Evolutionary conservation across 805 yeast genomes (phyloP), one percentile per base, ranked within the genome.

Genomic region (Teunomyces atbi): DNA sequence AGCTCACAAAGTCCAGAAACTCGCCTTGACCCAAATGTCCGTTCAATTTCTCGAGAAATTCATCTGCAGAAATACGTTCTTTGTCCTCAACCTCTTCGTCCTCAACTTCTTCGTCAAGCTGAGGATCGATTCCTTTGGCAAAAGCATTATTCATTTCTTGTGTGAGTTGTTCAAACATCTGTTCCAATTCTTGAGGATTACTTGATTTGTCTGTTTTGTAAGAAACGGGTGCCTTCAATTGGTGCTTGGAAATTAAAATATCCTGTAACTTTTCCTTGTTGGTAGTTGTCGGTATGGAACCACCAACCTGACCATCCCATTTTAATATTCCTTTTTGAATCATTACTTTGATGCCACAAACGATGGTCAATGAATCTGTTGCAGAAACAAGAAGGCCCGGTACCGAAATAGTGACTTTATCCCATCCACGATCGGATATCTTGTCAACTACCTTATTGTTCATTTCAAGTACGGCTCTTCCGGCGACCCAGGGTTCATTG

Each of bases 1-100:
- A 52, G 30, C 44, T 48, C 7, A 33, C 41, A 39, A 52, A 52
- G 37, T 52, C 55, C 18, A 26, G 35, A 16, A 47, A 40, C 15
- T 52, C 44, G 18, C 39, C 21, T 18, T 37, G 23, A 11, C 35
- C 46, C 21, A 35, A 16, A 10, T 28, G 37, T 20, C 6, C 34
- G 3, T 15, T 5, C 34, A 37, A 19, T 15, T 13, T 19, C 13
- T 36, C 18, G 15, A 36, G 39, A 21, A 36, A 19, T 15, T 16
- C 35, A 4, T 13, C 16, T 15, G 16, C 10, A 13, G 33, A 30
- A 13, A 16, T 19, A 19, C 6, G 42, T 38, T n/a, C 33, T 4
- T 34, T 39, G 12, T 48, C 40, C 15, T 43, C 37, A 5, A 11
- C 30, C 5, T 41, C 47, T 2, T 38, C 32, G 5, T 8, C 28